A percentile compares a stretch with the other conserved stretches of the same genome.
phyloP scores from a whole-genome alignment of 139 green algal genomes.

The Ulvella scutata region DNA sequence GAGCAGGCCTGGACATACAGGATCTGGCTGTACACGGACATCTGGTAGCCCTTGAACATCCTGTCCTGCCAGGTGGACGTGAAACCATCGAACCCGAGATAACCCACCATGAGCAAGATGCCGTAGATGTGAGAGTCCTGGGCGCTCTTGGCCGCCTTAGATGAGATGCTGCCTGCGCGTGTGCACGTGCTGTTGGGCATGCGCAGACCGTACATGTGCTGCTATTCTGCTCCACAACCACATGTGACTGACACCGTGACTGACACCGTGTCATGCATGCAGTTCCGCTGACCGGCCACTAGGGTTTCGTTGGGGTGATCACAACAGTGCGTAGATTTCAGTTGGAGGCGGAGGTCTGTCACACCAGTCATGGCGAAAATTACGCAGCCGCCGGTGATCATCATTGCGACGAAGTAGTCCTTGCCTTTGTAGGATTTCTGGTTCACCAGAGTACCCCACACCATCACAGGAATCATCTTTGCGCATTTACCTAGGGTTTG shows the following conservation, averaged over 20 bases:
- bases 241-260: too few species aligned
- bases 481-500: conserved; percentile 91
- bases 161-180: not conserved
- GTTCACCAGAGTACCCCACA: conserved; percentile 85
- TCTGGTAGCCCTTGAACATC: conserved; percentile 87
- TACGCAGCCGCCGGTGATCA: conserved; percentile 73
- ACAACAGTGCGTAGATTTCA: not conserved
- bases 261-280: too few species aligned
- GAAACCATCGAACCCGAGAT: conserved; percentile 93
- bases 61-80: conserved; percentile 94
- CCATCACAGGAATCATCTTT: conserved; percentile 97
- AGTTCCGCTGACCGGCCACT: too few species aligned
- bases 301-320: too few species aligned
- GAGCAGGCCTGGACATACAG: conserved; percentile 60
- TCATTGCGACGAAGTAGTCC: conserved; percentile 60
- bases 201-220: too few species aligned
- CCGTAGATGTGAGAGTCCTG: conserved; percentile 18
- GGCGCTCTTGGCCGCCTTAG: not conserved
- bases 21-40: conserved; percentile 90
- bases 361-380: conserved; percentile 51
- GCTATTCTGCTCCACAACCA: too few species aligned
- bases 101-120: conserved; percentile 75
- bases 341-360: not conserved
- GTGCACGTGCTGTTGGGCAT: not conserved
- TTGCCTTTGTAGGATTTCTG: conserved; percentile 64